These are phyloP conservation scores for Lizonia empirigonia DNA, from an alignment of 2,329 filamentous ascomycete species.

Conservation along the genomic window DNA sequence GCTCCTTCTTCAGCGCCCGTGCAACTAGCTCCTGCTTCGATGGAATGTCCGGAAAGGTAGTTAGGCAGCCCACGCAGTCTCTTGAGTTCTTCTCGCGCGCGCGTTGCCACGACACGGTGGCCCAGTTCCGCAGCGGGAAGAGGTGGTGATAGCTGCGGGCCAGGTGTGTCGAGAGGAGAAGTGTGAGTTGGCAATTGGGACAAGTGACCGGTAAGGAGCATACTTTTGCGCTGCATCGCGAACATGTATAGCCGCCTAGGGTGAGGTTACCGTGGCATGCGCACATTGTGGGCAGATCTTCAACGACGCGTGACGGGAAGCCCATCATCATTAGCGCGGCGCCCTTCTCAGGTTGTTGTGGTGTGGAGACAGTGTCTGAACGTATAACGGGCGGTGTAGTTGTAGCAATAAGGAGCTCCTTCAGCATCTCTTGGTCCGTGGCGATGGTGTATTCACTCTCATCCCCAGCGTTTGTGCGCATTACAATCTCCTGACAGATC, in stretches of 20 bases:
- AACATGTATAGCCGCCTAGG: conserved; percentile 87
- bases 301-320: conserved; percentile 85
- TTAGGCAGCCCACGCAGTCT: conserved; percentile 79
- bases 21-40: conserved; percentile 12
- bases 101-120: conserved; percentile 81
- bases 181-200: conserved; percentile 85
- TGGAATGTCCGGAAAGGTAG: conserved; percentile 65
- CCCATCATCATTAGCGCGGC: conserved; percentile 89
- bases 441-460: conserved; percentile 79
- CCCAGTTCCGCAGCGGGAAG: conserved; percentile 75
- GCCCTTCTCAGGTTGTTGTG: conserved; percentile 48
- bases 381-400: conserved; percentile 89
- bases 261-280: conserved; percentile 86
- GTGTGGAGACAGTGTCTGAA: conserved; percentile 51
- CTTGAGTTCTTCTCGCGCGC: conserved; percentile 57
- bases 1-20: conserved; percentile 19
- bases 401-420: conserved; percentile 83
- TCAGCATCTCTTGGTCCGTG: conserved; percentile 84
- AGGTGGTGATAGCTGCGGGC: conserved; percentile 49
- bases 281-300: conserved; percentile 75
- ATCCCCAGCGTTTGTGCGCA: conserved; percentile 84
- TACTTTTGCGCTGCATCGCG: conserved; percentile 84
- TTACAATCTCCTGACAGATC: conserved; percentile 87
- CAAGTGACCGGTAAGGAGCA: conserved; percentile 90
- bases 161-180: conserved; percentile 80